These are phyloP conservation scores for Phaeolepiota aurea DNA, from an alignment of 768 basidiomycete species.

Conservation along the genomic window DNA sequence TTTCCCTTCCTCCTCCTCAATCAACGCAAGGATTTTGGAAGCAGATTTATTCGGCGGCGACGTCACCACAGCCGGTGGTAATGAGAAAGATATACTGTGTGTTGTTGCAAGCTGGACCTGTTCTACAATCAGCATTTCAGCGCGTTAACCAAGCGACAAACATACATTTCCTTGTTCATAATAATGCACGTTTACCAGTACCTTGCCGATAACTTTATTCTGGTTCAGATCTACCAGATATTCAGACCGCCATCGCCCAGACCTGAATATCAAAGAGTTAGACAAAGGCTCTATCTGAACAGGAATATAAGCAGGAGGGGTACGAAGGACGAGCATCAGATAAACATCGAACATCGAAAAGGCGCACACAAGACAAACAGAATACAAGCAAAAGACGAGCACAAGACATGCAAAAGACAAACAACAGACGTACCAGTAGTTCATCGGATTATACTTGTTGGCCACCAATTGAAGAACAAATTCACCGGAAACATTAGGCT, in stretches of 20 bases:
- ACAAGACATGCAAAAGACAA: not conserved
- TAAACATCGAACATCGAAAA: too few species aligned
- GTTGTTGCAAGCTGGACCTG: conserved; percentile 88
- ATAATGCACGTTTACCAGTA: conserved; percentile 87
- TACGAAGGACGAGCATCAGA: too few species aligned
- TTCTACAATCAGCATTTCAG: not conserved
- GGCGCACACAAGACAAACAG: too few species aligned
- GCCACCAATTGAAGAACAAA: conserved; percentile 83
- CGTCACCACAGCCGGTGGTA: conserved; percentile 50
- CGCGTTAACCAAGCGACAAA: not conserved
- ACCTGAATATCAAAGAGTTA: conserved; percentile 40
- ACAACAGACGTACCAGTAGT: conserved; percentile 64
- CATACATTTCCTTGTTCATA: conserved; percentile 95
- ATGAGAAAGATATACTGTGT: conserved; percentile 55
- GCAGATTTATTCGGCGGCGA: conserved; percentile 44
- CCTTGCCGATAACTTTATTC: conserved; percentile 57
- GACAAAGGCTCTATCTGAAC: conserved; percentile 1
- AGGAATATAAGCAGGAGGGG: too few species aligned
- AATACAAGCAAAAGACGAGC: too few species aligned
- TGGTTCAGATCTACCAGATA: conserved; percentile 67
- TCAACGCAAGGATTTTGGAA: conserved; percentile 70
- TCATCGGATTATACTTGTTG: conserved; percentile 90
- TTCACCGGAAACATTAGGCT: conserved; percentile 28
- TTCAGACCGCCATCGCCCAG: conserved; percentile 90
- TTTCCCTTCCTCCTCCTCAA: conserved; percentile 70